Base-by-base conservation (phyloP, 1,284 basidiomycete species). In the Ganoderma multipileum region DNA sequence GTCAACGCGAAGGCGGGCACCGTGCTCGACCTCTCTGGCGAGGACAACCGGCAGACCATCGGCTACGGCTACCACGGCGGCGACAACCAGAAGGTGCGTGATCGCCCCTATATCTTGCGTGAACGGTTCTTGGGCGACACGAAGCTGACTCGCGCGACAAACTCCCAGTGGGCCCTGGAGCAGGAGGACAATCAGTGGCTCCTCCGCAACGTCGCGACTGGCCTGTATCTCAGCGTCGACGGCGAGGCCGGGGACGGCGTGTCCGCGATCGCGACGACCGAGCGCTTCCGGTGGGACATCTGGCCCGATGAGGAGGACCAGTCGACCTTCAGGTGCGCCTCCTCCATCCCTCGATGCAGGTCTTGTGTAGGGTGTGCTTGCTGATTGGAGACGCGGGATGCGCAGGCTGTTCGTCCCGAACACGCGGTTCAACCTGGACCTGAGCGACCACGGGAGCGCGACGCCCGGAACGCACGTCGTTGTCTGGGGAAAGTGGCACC, bases 11-110 rank as follows among this genome's bases (percentile, higher is more conserved):
- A 86, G 75, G 78, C 80, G 18, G 82, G 82, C 5, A 89, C 83
- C 7, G 85, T 81, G 50, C 66, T 88, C n/a, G 87, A 89, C 74
- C 82, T 89, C 61, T 88, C 86, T 23, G 86, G 84, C 1, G 78
- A 67, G 5, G 54, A 66, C 38, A 85, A 89, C 72, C 80, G 84
- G 66, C 74, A 57, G 16, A 81, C 85, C 55, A 80, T 89, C 71
- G 88, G 89, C 54, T 88, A 79, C 72, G 74, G 76, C n/a, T 76
- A 71, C 62, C 80, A 85, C 71, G 77, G 78, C 12, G 82, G 83
- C 8, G 73, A 76, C 6, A 89, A 88, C 72, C 88, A 89, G 73
- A 76, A 80, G 76, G 87, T 87, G 72, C 28, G 76, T 62, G 8
- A 39, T 14, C 9, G 12, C 12, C 38, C 12, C 38, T 39, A 14